Conservation (phyloP, 768 basidiomycete genomes). For the Termitomyces sp. region DNA sequence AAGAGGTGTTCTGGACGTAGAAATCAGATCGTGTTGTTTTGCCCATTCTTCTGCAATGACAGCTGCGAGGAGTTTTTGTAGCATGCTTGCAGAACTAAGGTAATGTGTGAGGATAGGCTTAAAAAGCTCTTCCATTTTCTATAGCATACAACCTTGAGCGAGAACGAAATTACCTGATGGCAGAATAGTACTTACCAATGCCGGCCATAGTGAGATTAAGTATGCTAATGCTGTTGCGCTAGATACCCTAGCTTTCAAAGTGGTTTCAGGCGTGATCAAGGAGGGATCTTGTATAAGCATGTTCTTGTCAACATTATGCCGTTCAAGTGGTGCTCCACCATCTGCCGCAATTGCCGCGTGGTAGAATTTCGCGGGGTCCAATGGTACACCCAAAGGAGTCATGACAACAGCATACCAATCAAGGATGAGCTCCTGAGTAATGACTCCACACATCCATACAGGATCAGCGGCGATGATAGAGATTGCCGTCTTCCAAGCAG, state of each 20-base stretch:
- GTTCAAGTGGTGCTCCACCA: conserved; percentile 46
- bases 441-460: conserved; percentile 44
- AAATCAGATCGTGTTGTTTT: conserved; percentile 35
- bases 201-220: conserved; percentile 63
- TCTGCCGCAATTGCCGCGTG: conserved; percentile 46
- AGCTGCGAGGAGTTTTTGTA: conserved; percentile 84
- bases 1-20: conserved; percentile 30
- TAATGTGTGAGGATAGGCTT: conserved; percentile 74
- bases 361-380: conserved; percentile 69
- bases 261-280: conserved; percentile 68
- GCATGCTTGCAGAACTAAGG: conserved; percentile 81
- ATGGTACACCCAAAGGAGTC: conserved; percentile 80
- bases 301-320: conserved; percentile 94
- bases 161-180: not conserved
- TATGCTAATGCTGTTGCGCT: conserved; percentile 73
- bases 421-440: conserved; percentile 56
- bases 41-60: conserved; percentile 94
- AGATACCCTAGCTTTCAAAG: conserved; percentile 75
- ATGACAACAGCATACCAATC: conserved; percentile 88
- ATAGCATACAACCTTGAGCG: not conserved
- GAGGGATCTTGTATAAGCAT: conserved; percentile 90
- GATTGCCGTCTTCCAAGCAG: conserved; percentile 71
- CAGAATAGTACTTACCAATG: conserved; percentile 35
- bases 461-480: conserved; percentile 40
- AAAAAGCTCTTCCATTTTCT: conserved; percentile 59